Conservation (phyloP, 2,329 filamentous ascomycete species). For the Trichothecium sympodiale region DNA sequence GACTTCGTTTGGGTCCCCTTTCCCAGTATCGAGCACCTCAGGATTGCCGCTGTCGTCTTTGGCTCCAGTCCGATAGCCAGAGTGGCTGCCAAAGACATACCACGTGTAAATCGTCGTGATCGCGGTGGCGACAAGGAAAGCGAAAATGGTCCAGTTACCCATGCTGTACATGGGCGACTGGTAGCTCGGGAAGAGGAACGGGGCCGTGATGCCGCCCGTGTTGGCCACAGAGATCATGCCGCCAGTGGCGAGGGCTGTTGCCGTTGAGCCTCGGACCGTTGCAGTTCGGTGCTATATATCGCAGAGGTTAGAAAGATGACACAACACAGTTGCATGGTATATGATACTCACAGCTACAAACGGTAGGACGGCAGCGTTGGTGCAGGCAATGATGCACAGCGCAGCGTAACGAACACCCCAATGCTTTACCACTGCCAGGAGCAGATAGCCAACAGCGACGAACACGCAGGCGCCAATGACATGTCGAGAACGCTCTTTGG, state of each 20-base stretch:
- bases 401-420: conserved; percentile 19
- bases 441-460: conserved; percentile 16
- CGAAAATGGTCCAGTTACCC: conserved; percentile 23
- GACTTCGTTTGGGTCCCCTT: conserved; percentile 9
- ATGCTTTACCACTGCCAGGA: conserved; percentile 17
- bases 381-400: conserved; percentile 20
- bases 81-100: conserved; percentile 19
- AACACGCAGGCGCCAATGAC: conserved; percentile 16
- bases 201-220: conserved; percentile 20
- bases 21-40: conserved; percentile 11
- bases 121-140: conserved; percentile 15
- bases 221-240: conserved; percentile 24
- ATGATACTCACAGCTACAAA: conserved; percentile 19
- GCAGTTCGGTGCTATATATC: conserved; percentile 17
- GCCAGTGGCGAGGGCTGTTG: conserved; percentile 19
- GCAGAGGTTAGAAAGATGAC: neutral
- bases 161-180: conserved; percentile 19
- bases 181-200: conserved; percentile 19
- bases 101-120: conserved; percentile 16
- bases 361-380: conserved; percentile 19
- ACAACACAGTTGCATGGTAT: neutral
- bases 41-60: conserved; percentile 10
- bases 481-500: conserved; percentile 19
- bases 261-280: conserved; percentile 19
- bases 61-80: conserved; percentile 16